Base-by-base conservation (phyloP, 1,284 basidiomycete genomes). In the Acaromyces ingoldii region DNA sequence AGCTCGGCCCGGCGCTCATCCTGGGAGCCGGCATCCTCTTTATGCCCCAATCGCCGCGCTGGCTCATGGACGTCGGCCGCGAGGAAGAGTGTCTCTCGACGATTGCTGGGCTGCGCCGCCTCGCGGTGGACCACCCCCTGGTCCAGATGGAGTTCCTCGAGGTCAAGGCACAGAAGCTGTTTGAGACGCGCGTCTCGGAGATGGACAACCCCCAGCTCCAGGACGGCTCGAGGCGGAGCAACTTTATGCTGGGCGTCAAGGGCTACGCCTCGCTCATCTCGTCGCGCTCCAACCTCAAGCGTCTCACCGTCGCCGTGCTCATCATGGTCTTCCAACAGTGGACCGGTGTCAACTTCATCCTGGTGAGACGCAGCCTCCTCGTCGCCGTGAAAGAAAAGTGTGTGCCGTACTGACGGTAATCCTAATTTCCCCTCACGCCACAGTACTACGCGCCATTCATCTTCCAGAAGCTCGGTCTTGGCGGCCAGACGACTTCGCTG, bases 81-180 rank as follows among this genome's bases (percentile, higher is more conserved):
- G 83, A 89, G 58, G 85, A 87, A 11, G 87, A 89, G 74, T 84
- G 85, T 1, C 78, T 87, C 17, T 65, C 70, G 5, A 84, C 84
- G 7, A 80, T 89, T 13, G 83, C 85, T 64, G 76, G 74, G 30
- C 83, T 85, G 6, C 83, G 87, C 33, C 70, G 77, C 6, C 76
- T 82, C 13, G 79, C 83, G 2, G 76, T 80, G 6, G 81, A 85
- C 48, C 78, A 81, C 21, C 83, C 86, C 17, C 75, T 85, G 9
- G 83, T 89, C 6, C 83, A 86, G 60, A 84, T 87, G 60, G 88
- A 90, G 66, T 89, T 84, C 77, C 79, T 88, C 82, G 86, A 88
- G 69, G 85, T 90, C 76, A 85, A 85, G 60, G 86, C 86, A 0
- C 85, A 89, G 70, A 62, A 61, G 53, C 54, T 56, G 15, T 60